Evolutionary conservation across 257 asterid species (phyloP), one percentile per base, ranked within the genome.

Genomic region (Solanum tarijense): DNA sequence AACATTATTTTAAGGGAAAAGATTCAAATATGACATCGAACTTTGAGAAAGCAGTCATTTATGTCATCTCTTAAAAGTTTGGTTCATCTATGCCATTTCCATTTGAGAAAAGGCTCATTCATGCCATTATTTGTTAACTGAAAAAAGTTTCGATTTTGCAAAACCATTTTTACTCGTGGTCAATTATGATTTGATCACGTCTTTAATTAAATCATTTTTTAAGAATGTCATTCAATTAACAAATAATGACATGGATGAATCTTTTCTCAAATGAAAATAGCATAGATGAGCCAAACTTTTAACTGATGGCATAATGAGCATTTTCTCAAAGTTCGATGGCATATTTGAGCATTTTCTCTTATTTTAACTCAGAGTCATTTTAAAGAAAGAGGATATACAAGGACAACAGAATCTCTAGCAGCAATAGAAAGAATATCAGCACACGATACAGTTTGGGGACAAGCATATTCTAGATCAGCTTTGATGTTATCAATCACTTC

Each of bases 371-470:
- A 55, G 0, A 10, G 20, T 48, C 29, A 20, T 34, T 9, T 23
- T 34, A 20, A 20, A 73, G 43, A 5, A 55, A 55, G 10, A 20
- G 66, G 36, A 55, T 55, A 1, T 89, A 96, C 98, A 90, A 94
- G 85, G 86, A 96, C 92, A 23, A 96, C 98, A 14, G 98, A 94
- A 85, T 97, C 98, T 87, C 98, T 91, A 41, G 98, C 98, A 9
- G 94, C 95, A 74, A 95, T 87, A 12, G 99, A 95, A 25, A 96
- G 94, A 88, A 96, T 94, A 86, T 96, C 98, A 86, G 98, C 98
- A 89, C 99, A 96, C 12, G 99, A 94, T 11, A 96, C 98, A 3
- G 93, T 93, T 36, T 89, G 89, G 1, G 98, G 96, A 41, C 98
- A 95, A 25, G 85, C 92, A 20, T 34, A 73, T 21, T 35, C 46